Percentiles rank a stretch among this genome's conserved stretches.
These are phyloP conservation scores for Phytophthora sp. DNA, from an alignment of 352 stramenopile species.

Conservation along the genomic window DNA sequence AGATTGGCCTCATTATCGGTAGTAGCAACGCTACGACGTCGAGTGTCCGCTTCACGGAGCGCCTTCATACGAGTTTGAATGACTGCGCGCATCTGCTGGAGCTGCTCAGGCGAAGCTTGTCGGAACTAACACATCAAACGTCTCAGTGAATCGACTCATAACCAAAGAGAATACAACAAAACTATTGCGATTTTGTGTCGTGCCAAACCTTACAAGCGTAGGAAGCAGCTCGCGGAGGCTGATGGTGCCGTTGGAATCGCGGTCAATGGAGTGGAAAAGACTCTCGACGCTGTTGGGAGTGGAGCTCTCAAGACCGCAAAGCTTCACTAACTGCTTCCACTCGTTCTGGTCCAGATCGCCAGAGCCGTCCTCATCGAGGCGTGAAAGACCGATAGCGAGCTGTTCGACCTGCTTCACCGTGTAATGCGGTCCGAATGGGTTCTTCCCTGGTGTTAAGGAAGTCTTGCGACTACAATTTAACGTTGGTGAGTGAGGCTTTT, in stretches of 20 bases:
- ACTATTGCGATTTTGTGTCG: background rate
- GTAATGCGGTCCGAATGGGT: constrained; percentile 68
- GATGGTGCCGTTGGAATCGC: constrained; percentile 58
- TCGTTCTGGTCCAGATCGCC: constrained; percentile 63
- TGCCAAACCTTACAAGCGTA: constrained; percentile 49
- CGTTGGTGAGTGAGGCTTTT: constrained; percentile 14
- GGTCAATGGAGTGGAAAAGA: constrained; percentile 58
- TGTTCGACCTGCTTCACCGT: constrained; percentile 64
- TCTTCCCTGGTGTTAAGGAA: constrained; percentile 22
- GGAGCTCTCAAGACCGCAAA: constrained; percentile 30
- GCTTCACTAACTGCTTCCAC: constrained; percentile 56
- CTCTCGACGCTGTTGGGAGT: constrained; percentile 42
- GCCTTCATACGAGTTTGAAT: constrained; percentile 38
- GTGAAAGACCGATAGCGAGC: constrained; percentile 51
- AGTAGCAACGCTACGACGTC: too few relatives aligned
- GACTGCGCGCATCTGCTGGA: constrained; percentile 49
- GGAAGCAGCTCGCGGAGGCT: constrained; percentile 56
- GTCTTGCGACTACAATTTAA: constrained; percentile 6
- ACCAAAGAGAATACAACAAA: constrained; percentile 15
- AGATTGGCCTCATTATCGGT: too few relatives aligned
- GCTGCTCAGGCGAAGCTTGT: constrained; percentile 54
- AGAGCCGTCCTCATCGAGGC: constrained; percentile 62
- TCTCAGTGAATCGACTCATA: constrained; percentile 4
- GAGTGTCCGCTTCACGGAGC: constrained; percentile 16
- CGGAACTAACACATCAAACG: constrained; percentile 41